Evolutionary conservation across 148 eudicot species (phyloP), one percentile per base, ranked within the genome.

Genomic region (Cornus controversa): DNA sequence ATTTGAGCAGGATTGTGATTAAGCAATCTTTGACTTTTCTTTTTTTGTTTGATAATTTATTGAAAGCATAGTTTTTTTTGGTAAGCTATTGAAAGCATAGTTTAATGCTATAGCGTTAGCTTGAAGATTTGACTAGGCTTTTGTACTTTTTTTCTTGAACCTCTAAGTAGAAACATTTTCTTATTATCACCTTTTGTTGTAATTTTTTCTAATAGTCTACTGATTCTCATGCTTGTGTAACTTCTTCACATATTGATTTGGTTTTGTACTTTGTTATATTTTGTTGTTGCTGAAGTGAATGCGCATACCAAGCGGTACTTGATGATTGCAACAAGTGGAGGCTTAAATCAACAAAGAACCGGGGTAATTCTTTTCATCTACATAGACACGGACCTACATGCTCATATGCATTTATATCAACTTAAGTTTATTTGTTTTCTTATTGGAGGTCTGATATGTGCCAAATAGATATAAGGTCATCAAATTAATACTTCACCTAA

Each of bases 321-420:
- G 76, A 66, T 94, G 78, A 91, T 92, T 73, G 93, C 93, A 67
- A 90, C 98, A 9, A 94, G 98, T 86, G 98, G 98, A 53, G 98
- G 98, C 71, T 75, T 94, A 50, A 94, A 94, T 72, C 98, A 94
- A 75, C 98, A 94, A 80, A 87, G 98, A 85, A 94, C 98, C 40
- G 98, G 98, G 95, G 98, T 94, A 85, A 82, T 76, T 76, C 70
- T 81, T 72, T 71, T 77, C 31, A 27, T 11, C 47, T 28, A 2
- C 18, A 57, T 15, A 60, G 3, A 60, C 64, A 18, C 8, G 13
- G 24, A 22, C 15, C 1, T 54, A 20, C 60, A 54, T 40, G 45
- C 45, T 40, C 72, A 77, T 4, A 18, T 4, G 22, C 18, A 18
- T 77, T 40, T 69, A 10, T 50, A 69, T n/a, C 63, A 66, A 37